These are phyloP conservation scores for Leccinum cinnamomeum DNA, from an alignment of 1,284 basidiomycete species.

Conservation along the genomic window DNA sequence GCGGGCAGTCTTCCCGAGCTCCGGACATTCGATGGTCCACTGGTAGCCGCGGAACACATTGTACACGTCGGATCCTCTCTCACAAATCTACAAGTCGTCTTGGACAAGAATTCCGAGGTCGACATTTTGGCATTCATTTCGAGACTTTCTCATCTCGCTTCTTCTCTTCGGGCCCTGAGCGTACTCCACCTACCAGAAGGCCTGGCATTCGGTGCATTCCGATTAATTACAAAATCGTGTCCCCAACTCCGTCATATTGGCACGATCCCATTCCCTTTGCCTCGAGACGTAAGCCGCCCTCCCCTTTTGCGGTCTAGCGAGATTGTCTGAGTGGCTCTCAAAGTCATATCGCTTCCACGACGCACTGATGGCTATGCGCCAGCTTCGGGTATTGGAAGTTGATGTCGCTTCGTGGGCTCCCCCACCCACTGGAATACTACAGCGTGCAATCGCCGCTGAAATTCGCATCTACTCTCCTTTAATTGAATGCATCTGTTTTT, in stretches of 20 bases:
- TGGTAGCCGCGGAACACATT: conserved; percentile 31
- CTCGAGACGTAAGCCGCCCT: conserved; percentile 28
- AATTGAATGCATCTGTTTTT: conserved; percentile 33
- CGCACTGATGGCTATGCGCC: conserved; percentile 29
- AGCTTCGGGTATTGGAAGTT: conserved; percentile 32
- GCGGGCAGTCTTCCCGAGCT: conserved; percentile 33
- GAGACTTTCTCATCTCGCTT: conserved; percentile 23
- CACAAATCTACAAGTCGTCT: conserved; percentile 28
- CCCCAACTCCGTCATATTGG: conserved; percentile 35
- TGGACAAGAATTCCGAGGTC: conserved; percentile 28
- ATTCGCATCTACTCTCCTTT: conserved; percentile 32
- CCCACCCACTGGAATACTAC: conserved; percentile 22
- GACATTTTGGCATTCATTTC: conserved; percentile 32
- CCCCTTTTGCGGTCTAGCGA: conserved; percentile 9
- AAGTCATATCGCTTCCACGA: conserved; percentile 31
- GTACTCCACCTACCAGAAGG: conserved; percentile 35
- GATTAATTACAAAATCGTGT: conserved; percentile 35
- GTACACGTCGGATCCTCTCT: conserved; percentile 28
- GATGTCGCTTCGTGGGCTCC: conserved; percentile 32
- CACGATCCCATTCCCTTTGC: conserved; percentile 35
- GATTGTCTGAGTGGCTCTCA: conserved; percentile 22
- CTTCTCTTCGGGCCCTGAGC: conserved; percentile 34
- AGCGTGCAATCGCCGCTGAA: conserved; percentile 35
- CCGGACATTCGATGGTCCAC: conserved; percentile 30
- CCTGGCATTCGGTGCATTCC: conserved; percentile 26